Evolutionary conservation across 2,329 filamentous ascomycete genomes (phyloP).

Genomic region (Phyllosticta ampelicida): DNA sequence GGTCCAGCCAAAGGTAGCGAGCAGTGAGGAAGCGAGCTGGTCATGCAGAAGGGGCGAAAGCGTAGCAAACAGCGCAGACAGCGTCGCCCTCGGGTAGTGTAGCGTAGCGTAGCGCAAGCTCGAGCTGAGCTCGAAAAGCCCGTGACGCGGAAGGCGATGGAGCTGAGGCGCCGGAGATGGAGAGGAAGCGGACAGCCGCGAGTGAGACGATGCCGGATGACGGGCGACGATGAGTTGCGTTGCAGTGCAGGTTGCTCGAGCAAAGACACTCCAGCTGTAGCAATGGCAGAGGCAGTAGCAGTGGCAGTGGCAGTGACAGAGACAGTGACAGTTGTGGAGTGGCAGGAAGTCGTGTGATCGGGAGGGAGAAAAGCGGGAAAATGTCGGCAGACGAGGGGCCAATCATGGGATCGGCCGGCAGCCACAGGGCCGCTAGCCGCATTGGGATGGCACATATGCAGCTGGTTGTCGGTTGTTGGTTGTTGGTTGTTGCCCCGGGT

Average conservation of each 20-base stretch:
- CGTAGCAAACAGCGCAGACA: background rate
- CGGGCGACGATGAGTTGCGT: background rate
- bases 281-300: no score
- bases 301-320: no score
- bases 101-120: background rate
- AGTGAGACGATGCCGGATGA: background rate
- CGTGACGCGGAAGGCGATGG: background rate
- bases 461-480: no score
- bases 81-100: background rate
- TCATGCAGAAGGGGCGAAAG: slow-evolving; percentile 4
- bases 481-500: background rate
- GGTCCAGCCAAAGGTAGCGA: slow-evolving; percentile 6
- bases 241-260: background rate
- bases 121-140: background rate
- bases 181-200: background rate
- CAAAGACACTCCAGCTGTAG: no score
- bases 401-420: background rate
- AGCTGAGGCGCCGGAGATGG: background rate
- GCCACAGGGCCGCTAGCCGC: background rate
- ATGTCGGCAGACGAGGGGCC: background rate
- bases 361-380: background rate
- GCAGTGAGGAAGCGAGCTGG: background rate
- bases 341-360: no score
- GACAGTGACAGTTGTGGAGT: no score
- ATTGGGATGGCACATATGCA: background rate